phyloP scores from a whole-genome alignment of 179 eudicot species.

The Actinidia arguta region DNA sequence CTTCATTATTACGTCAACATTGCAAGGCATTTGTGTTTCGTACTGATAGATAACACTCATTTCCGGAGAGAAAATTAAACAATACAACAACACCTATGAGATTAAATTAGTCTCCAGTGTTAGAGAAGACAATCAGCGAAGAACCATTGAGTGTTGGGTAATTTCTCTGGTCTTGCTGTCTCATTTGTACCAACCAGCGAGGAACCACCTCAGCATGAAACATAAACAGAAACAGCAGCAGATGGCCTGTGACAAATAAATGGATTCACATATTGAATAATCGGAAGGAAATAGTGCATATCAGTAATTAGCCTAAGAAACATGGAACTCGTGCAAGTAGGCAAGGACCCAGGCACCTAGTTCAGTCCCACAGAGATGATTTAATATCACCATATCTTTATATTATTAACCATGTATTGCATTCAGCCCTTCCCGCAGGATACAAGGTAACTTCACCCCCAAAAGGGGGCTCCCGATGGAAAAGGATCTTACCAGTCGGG shows the following conservation, averaged over 20 bases:
- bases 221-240: constrained; percentile 85
- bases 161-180: background rate
- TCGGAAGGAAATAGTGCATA: background rate
- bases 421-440: background rate
- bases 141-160: background rate
- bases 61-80: background rate
- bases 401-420: background rate
- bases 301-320: background rate
- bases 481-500: too few relatives aligned
- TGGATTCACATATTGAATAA: background rate
- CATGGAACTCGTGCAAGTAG: background rate
- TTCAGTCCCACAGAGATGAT: background rate
- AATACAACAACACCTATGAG: background rate
- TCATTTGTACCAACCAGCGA: constrained; percentile 96
- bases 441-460: background rate
- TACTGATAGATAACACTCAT: background rate
- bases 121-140: background rate
- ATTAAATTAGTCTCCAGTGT: background rate
- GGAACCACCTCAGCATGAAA: constrained; percentile 82
- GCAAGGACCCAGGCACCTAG: too few relatives aligned
- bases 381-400: background rate
- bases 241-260: constrained; percentile 50
- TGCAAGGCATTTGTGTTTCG: constrained; percentile 1
- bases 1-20: background rate
- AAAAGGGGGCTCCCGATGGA: too few relatives aligned